Evolutionary conservation across 2,329 filamentous ascomycete species (phyloP), one percentile per base, ranked within the genome.

Genomic region (Grosmannia clavigera): DNA sequence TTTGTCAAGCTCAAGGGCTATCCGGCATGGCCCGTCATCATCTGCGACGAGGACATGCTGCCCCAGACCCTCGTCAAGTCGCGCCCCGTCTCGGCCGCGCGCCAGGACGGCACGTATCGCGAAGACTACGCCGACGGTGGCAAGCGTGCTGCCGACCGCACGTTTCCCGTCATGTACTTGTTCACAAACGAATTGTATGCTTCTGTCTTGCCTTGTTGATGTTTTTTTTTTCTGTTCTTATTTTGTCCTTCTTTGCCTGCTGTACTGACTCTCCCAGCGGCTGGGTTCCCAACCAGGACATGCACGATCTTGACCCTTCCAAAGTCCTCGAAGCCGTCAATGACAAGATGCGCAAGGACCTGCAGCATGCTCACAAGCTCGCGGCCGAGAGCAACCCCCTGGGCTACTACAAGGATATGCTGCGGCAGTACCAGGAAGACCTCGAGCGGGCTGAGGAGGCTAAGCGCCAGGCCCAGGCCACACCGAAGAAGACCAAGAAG

Each of bases 141-240:
- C 67, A 94, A 94, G 77, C 88, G 91, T 65, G 85, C 82, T 51
- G 83, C 86, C 63, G 91, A 96, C 73, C 83, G 92, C 64, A 91
- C 88, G 35, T 97, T 91, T 71, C 90, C 92, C 5, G 85, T 97
- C 69, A 96, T 97, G 92, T 97, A 96, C 71, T 77, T 97, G 57
- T 80, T 84, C 64, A 96, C 92, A 46, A 96, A 97, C 69, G 92
- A 97, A 79, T 97, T 99, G 94, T 99, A 76, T 83, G 92, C 3
- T 55, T 29, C 29, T 55, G 31, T 31, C 7, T 31, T 31, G 9
- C 29, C 29, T 3, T 7, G 29, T 31, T 31, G 29, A 31, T 31
- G 29, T 31, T 35, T 2, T 35, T 33, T 46, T 54, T 5, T 33
- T 31, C 33, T 38, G 16, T 46, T 33, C 6, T 51, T 54, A 33